Evolutionary conservation across 257 asterid species (phyloP).

Genomic region (Lantana camara): DNA sequence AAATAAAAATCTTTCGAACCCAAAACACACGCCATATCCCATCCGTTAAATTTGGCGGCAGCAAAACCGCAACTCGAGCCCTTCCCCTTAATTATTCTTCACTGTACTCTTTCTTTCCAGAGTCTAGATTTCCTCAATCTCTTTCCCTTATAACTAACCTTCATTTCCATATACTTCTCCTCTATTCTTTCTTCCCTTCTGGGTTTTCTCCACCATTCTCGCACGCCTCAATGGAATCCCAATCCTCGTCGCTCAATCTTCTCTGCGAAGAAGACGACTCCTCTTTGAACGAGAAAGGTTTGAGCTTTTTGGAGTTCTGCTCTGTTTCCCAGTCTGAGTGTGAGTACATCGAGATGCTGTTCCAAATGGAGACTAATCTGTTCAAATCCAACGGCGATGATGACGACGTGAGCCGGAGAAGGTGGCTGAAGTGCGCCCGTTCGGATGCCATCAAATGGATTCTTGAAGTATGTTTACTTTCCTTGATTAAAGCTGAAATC

Average conservation of each 20-base stretch:
- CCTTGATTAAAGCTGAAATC: background rate
- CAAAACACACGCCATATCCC: conserved; percentile 17
- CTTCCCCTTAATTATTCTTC: conserved; percentile 6
- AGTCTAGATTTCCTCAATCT: conserved; percentile 35
- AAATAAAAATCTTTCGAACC: too few species aligned
- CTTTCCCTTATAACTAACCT: conserved; percentile 5
- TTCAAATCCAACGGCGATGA: conserved; percentile 15
- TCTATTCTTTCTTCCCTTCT: background rate
- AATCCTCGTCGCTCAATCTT: conserved; percentile 32
- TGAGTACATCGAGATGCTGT: conserved; percentile 32
- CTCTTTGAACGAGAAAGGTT: conserved; percentile 24
- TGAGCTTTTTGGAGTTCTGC: conserved; percentile 1
- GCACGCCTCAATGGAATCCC: conserved; percentile 25
- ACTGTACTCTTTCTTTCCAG: conserved; percentile 4
- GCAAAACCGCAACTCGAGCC: conserved; percentile 29
- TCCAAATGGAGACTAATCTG: conserved; percentile 23
- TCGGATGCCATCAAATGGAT: conserved; percentile 49
- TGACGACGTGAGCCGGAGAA: conserved; percentile 14
- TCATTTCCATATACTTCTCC: background rate
- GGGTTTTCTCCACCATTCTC: background rate
- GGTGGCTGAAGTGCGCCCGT: conserved; percentile 36
- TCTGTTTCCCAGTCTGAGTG: conserved; percentile 34
- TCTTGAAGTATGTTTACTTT: conserved; percentile 36
- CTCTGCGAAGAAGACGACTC: conserved; percentile 43
- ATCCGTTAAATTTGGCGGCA: conserved; percentile 49